Percentiles rank a stretch among this genome's conserved stretches.
Evolutionary conservation across 2,329 filamentous ascomycete genomes (phyloP).

Genomic region (Sporothrix schenckii): DNA sequence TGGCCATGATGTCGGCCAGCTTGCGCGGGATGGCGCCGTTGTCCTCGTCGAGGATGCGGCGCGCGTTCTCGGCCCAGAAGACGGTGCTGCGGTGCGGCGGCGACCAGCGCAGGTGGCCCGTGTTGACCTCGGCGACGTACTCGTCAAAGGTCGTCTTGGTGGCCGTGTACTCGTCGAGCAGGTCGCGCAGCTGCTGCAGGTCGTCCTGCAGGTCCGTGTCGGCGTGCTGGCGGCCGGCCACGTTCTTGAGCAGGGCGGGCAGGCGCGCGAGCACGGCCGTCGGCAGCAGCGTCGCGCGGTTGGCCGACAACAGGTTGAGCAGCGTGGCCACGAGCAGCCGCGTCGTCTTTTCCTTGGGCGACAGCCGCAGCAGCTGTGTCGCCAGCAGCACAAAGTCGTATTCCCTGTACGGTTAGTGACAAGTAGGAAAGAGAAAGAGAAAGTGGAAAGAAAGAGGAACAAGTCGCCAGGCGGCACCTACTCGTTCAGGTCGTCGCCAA

Average conservation of each 20-base stretch:
- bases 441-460: not conserved
- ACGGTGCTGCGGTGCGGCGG: constrained; percentile 83
- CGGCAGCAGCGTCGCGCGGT: constrained; percentile 75
- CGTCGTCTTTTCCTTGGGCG: constrained; percentile 97
- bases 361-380: constrained; percentile 86
- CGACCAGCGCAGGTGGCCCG: constrained; percentile 88
- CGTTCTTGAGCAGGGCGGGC: constrained; percentile 66
- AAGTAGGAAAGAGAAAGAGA: not conserved
- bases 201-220: constrained; percentile 68
- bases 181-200: constrained; percentile 61
- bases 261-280: constrained; percentile 84
- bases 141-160: constrained; percentile 82
- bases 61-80: constrained; percentile 92
- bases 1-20: constrained; percentile 78
- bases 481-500: constrained; percentile 80
- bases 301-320: constrained; percentile 75
- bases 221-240: constrained; percentile 63
- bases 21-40: constrained; percentile 77
- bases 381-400: constrained; percentile 91
- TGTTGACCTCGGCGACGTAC: constrained; percentile 82
- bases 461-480: constrained; percentile 51
- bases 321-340: constrained; percentile 87
- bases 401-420: constrained; percentile 60
- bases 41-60: constrained; percentile 80
- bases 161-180: constrained; percentile 68